Evolutionary conservation across 2,329 filamentous ascomycete species (phyloP), one percentile per base, ranked within the genome.

Genomic region (Herpotrichia juniperi): DNA sequence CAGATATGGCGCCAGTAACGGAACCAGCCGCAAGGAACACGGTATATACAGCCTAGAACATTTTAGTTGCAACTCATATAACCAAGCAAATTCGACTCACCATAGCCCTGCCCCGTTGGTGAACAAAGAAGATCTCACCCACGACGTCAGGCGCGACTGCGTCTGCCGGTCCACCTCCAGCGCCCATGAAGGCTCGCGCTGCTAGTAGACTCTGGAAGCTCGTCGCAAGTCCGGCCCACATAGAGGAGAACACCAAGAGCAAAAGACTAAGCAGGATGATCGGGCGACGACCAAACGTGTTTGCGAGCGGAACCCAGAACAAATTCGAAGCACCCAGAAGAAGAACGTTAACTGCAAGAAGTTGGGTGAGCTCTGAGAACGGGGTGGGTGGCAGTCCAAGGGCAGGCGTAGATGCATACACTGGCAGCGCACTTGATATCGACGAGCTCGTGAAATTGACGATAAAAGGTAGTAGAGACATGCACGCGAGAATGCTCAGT

Each of bases 101-200:
- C 67, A 77, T 71, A 2, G 72, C 74, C 39, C 75, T 65, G 32
- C 75, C 75, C 14, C 72, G 67, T 50, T 76, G 66, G 45, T 76
- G 75, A 21, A 76, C 67, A 48, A 77, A 78, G 58, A 76, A 77
- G 2, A 76, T 64, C 46, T 77, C 74, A 1, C 74, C 75, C 9
- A 77, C 66, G 9, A 76, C 67, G 57, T 73, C 72, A 6, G 75
- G 74, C 8, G 74, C 68, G 14, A 77, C 64, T 14, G 72, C 73
- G 56, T 77, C 74, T 7, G 72, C 69, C 3, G 73, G 66, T 1
- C 68, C 69, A 26, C 68, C 65, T 14, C 69, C 69, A 34, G 73
- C 61, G 2, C 74, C 75, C 58, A 75, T 75, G 26, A 78, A 59
- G 1, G 70, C 31, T 17, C 75, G 65, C 17, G 73, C 75, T 3